phyloP scores from a whole-genome alignment of 495 filamentous ascomycete species.

The Podospora pseudoanserina region DNA sequence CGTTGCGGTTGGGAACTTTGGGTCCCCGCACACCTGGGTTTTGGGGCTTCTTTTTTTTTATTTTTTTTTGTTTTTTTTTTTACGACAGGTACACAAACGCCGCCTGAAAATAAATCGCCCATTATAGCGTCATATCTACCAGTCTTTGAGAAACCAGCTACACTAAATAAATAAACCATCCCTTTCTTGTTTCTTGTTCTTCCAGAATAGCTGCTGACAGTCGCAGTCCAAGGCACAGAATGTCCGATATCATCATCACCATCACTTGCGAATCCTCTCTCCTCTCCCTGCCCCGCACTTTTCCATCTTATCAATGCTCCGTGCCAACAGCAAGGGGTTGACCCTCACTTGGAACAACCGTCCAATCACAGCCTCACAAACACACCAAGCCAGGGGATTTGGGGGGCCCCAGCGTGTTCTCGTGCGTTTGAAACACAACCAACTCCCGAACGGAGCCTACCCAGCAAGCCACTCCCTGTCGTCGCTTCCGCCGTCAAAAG shows the following conservation, averaged over 20 bases:
- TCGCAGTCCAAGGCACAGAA: neutral
- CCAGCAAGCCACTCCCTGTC: constrained; percentile 2
- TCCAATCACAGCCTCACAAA: neutral
- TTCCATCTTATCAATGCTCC: neutral
- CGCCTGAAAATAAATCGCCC: neutral
- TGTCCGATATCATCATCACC: neutral
- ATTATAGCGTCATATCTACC: neutral
- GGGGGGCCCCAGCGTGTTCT: neutral
- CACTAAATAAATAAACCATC: neutral
- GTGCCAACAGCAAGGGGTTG: neutral
- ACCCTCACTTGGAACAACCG: neutral
- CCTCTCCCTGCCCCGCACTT: constrained; percentile 1
- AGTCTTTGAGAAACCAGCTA: neutral
- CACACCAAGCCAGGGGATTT: neutral
- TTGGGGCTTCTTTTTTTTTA: neutral
- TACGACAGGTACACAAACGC: neutral
- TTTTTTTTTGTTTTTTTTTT: neutral
- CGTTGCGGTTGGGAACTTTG: constrained; percentile 1
- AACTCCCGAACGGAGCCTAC: constrained; percentile 1
- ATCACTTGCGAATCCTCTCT: neutral
- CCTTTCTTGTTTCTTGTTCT: neutral
- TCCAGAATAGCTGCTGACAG: neutral
- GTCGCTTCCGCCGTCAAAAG: neutral
- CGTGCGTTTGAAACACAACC: constrained; percentile 1
- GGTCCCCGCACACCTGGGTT: neutral